A percentile compares a stretch with the other conserved stretches of the same genome.
phyloP scores from a whole-genome alignment of 768 basidiomycete species.

The Suillus weaverae region DNA sequence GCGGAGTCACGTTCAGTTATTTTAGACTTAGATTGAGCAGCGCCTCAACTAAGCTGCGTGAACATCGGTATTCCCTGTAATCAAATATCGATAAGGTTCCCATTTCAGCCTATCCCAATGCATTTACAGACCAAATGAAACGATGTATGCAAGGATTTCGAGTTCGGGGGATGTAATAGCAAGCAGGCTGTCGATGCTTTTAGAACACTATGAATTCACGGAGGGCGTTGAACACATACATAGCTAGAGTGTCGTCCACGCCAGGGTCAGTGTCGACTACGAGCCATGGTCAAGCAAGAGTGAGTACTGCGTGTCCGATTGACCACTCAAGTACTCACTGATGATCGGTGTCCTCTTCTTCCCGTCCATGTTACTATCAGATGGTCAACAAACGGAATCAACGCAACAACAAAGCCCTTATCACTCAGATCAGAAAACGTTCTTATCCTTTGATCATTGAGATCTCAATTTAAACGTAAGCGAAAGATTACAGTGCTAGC shows the following conservation, averaged over 20 bases:
- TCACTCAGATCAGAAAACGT: not conserved
- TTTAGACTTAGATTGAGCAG: constrained; percentile 6
- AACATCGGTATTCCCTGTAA: constrained; percentile 69
- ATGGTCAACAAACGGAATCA: not conserved
- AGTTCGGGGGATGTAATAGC: constrained; percentile 84
- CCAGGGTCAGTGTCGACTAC: constrained; percentile 87
- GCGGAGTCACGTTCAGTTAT: constrained; percentile 1
- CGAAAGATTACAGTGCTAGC: no score
- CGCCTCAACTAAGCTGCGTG: constrained; percentile 58
- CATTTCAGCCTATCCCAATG: not conserved
- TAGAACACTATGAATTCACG: not conserved
- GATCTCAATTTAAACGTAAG: no score
- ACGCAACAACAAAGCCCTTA: not conserved
- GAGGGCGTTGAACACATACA: constrained; percentile 46
- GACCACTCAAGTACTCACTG: constrained; percentile 58
- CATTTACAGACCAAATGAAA: constrained; percentile 64
- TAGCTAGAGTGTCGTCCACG: constrained; percentile 77
- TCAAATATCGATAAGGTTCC: not conserved
- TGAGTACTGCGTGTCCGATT: not conserved
- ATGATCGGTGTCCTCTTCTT: constrained; percentile 55
- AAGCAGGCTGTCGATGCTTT: constrained; percentile 52
- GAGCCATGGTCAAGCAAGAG: constrained; percentile 9
- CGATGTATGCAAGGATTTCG: constrained; percentile 71
- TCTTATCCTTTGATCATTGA: not conserved
- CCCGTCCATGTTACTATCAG: constrained; percentile 16